Evolutionary conservation across 129 eudicot species (phyloP).

Genomic region (Erigeron canadensis): DNA sequence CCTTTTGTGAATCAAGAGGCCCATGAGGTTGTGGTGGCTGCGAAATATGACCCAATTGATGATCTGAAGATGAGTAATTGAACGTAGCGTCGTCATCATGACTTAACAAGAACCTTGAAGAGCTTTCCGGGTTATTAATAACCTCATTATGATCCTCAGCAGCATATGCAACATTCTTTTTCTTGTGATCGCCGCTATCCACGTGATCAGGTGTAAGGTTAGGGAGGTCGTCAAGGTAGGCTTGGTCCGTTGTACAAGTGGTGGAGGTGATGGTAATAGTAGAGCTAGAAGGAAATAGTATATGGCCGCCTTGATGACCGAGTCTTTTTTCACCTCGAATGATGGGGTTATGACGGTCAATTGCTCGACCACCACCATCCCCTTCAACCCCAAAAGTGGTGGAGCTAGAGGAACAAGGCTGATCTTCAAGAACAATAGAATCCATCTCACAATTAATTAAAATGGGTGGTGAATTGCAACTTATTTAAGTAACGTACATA

Average conservation of each 20-base stretch:
- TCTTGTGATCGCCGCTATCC: constrained; percentile 36
- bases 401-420: constrained; percentile 39
- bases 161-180: constrained; percentile 10
- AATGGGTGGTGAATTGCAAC: constrained; percentile 42
- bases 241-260: constrained; percentile 11
- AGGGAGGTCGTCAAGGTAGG: constrained; percentile 21
- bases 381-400: constrained; percentile 19
- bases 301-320: constrained; percentile 19
- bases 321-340: constrained; percentile 60
- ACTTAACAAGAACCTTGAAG: constrained; percentile 80
- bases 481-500: constrained; percentile 31
- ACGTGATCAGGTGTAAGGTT: neutral
- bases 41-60: neutral
- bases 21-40: constrained; percentile 16
- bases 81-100: constrained; percentile 41
- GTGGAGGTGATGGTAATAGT: constrained; percentile 29
- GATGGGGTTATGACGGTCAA: constrained; percentile 92
- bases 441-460: constrained; percentile 38
- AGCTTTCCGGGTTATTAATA: constrained; percentile 58
- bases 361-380: constrained; percentile 58
- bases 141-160: neutral
- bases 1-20: neutral
- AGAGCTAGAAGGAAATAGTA: constrained; percentile 33
- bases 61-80: constrained; percentile 43
- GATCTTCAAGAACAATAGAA: constrained; percentile 29